Evolutionary conservation across 192 early-diverging fungal species (phyloP), one percentile per base, ranked within the genome.

Genomic region (Coemansia sp.): DNA sequence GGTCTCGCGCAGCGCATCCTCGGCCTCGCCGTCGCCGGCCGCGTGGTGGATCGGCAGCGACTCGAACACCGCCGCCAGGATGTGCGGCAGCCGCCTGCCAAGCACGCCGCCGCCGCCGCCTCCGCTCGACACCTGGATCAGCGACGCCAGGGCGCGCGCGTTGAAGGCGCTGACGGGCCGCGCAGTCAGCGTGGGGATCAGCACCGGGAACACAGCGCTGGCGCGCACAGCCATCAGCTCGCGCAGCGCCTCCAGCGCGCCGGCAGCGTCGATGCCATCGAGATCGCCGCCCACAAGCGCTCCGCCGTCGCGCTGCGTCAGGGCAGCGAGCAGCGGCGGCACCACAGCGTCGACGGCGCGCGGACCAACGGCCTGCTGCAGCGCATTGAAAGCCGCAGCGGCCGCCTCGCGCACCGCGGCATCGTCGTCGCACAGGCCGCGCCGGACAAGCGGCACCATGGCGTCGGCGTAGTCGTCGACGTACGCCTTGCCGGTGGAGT

Each of bases 141-240:
- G 74, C 12, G 93, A 91, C 4, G 88, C 89, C 62, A 99, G 77
- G 8, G 95, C 95, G 18, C 90, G 91, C 18, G 95, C 96, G 69
- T 98, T 94, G 78, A 97, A 95, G n/a, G 86, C 84, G 42, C 88
- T 89, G 47, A 99, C 94, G 16, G 97, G 97, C 32, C 84, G 85
- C 16, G 88, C 68, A n/a, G 94, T 90, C 58, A 99, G 86, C 7
- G 94, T 97, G 4, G 98, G 98, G 62, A 99, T 95, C 57, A 99
- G 85, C 39, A 97, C 95, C 8, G 98, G 98, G 92, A 99, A 97
- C 8, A 99, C 98, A 5, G 95, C 94, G 66, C 93, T 92, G 62
- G 93, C 92, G n/a, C 94, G 92, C 47, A 98, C 94, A 13, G 93
- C 88, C 95, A 98, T 98, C 58, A 99, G 92, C 74, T 98, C 94